Percentiles rank a stretch among this genome's conserved stretches.
Conservation (phyloP, 1,284 basidiomycete genomes). For the Malassezia dermatis region DNA sequence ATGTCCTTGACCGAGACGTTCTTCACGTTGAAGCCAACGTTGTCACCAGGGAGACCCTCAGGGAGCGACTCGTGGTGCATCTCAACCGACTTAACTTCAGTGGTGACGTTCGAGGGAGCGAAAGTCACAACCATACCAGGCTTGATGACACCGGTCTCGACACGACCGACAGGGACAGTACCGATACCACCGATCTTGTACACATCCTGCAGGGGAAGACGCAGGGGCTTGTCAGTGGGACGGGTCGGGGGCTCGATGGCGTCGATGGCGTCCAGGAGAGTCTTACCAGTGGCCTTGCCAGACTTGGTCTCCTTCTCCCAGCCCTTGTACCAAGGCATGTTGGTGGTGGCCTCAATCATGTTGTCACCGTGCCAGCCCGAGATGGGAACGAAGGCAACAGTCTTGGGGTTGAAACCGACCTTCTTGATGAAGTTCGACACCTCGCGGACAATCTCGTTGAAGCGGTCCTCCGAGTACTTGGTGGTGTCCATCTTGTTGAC, state of each 20-base stretch:
- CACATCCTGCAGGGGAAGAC: conserved; percentile 99
- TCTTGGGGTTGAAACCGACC: conserved; percentile 99
- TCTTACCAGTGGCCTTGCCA: conserved; percentile 90
- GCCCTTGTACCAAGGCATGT: conserved; percentile 99
- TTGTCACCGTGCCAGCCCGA: conserved; percentile 99
- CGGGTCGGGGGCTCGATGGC: conserved; percentile 94
- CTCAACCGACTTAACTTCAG: conserved; percentile 99
- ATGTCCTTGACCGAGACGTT: conserved; percentile 99
- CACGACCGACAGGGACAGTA: conserved; percentile 99
- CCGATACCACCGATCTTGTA: conserved; percentile 99
- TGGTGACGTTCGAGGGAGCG: conserved; percentile 93
- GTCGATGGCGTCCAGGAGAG: conserved; percentile 98
- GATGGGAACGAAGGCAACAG: conserved; percentile 96
- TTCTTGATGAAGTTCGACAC: conserved; percentile 99
- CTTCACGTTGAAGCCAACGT: conserved; percentile 83
- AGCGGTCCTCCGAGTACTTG: conserved; percentile 98
- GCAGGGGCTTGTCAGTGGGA: conserved; percentile 98
- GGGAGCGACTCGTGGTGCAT: conserved; percentile 99
- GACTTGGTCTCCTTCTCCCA: conserved; percentile 63
- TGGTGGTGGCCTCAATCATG: conserved; percentile 76
- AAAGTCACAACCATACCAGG: conserved; percentile 94
- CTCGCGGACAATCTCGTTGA: conserved; percentile 99
- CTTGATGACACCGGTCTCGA: conserved; percentile 99
- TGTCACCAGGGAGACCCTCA: conserved; percentile 93
- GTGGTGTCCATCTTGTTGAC: conserved; percentile 99